Percentiles rank a stretch among this genome's conserved stretches.
Conservation (phyloP, 1,284 basidiomycete genomes). For the Flammula alnicola region DNA sequence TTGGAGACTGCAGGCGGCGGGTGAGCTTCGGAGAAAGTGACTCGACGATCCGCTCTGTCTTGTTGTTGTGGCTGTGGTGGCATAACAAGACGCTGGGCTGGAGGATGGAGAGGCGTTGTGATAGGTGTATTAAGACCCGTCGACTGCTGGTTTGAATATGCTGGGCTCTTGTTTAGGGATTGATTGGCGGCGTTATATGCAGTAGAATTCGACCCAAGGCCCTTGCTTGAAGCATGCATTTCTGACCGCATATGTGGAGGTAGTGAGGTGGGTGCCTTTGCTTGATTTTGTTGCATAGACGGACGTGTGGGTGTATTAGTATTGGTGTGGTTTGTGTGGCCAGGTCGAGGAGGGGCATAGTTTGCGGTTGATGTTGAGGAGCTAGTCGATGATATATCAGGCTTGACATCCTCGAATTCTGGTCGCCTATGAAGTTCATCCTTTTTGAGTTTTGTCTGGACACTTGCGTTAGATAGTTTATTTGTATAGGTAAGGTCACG, state of each 20-base stretch:
- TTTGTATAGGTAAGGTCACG: constrained; percentile 33
- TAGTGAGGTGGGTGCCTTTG: constrained; percentile 24
- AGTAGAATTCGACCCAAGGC: constrained; percentile 4
- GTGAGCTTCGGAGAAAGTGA: not conserved
- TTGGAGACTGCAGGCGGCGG: constrained; percentile 6
- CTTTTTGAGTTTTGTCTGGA: constrained; percentile 80
- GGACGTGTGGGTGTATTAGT: constrained; percentile 22
- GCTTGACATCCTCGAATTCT: constrained; percentile 63
- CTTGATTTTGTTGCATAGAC: constrained; percentile 20
- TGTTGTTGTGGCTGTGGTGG: not conserved
- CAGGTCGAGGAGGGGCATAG: constrained; percentile 14
- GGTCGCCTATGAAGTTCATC: constrained; percentile 77
- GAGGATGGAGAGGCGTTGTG: constrained; percentile 8
- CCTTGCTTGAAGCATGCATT: constrained; percentile 16
- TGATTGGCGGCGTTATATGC: constrained; percentile 1
- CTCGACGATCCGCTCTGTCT: not conserved
- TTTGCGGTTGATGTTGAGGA: constrained; percentile 22
- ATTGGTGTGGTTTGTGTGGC: constrained; percentile 9
- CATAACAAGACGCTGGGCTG: not conserved
- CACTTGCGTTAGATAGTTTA: constrained; percentile 3
- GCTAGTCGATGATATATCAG: constrained; percentile 20
- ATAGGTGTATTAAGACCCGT: constrained; percentile 6
- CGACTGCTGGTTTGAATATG: no score
- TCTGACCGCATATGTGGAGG: constrained; percentile 29
- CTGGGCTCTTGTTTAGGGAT: constrained; percentile 11